Percentiles rank a stretch among this genome's conserved stretches.
phyloP scores from a whole-genome alignment of 2,329 filamentous ascomycete species.

The Nemania abortiva region DNA sequence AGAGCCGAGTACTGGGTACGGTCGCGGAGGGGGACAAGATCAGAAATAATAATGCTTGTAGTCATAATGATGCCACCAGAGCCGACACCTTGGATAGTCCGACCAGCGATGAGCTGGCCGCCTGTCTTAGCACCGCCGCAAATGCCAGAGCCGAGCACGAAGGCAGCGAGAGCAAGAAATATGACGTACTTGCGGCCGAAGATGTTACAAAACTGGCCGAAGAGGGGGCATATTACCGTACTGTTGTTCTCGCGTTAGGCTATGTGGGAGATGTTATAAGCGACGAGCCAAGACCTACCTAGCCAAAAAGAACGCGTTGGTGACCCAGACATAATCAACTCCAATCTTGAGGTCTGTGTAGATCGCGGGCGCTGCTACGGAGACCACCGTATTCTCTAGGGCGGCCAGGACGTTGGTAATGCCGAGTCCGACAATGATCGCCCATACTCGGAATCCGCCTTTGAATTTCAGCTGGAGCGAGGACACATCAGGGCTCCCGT shows the following conservation, averaged over 20 bases:
- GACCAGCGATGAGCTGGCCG: constrained; percentile 20
- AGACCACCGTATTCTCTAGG: constrained; percentile 36
- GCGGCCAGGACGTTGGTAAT: constrained; percentile 38
- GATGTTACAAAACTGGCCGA: constrained; percentile 58
- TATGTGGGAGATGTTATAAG: neutral
- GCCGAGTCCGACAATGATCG: constrained; percentile 41
- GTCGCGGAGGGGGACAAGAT: constrained; percentile 1
- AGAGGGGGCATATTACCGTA: constrained; percentile 42
- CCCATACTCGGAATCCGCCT: constrained; percentile 37
- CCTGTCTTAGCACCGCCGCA: constrained; percentile 25
- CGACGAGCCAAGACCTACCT: neutral
- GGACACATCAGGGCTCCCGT: neutral
- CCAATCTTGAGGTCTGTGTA: constrained; percentile 21
- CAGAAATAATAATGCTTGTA: constrained; percentile 3
- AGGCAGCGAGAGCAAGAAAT: constrained; percentile 1
- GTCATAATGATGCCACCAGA: constrained; percentile 17
- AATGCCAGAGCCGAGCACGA: constrained; percentile 24
- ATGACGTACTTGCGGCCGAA: constrained; percentile 47
- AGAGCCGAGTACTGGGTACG: neutral
- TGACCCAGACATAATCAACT: constrained; percentile 3
- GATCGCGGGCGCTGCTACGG: constrained; percentile 22
- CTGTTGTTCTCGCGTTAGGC: constrained; percentile 5
- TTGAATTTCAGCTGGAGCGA: constrained; percentile 9
- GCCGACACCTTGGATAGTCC: constrained; percentile 14
- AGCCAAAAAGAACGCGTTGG: constrained; percentile 15